These are phyloP conservation scores for Backusella macrospora DNA, from an alignment of 192 early-diverging fungal species.

Conservation along the genomic window DNA sequence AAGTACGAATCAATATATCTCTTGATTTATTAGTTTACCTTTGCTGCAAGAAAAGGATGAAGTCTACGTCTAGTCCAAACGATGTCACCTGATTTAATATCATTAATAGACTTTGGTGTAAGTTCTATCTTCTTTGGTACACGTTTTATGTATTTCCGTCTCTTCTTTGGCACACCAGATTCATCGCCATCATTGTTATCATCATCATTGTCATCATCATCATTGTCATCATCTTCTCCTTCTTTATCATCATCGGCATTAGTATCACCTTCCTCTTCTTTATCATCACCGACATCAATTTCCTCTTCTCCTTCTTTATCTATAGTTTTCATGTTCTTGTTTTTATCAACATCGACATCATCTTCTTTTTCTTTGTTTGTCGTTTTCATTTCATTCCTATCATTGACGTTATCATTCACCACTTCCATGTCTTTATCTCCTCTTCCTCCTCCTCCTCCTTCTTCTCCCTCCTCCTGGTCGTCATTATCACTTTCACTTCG, in stretches of 20 bases:
- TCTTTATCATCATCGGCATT: too few species aligned
- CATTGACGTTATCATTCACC: background rate
- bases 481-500: background rate
- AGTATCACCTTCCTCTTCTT: too few species aligned
- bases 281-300: background rate
- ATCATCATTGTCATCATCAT: background rate
- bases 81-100: slow-evolving; percentile 23
- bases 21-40: slow-evolving; percentile 31
- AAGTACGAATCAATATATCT: too few species aligned
- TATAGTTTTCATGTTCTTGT: background rate
- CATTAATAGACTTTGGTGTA: background rate
- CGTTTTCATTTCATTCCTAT: background rate
- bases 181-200: background rate
- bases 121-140: background rate
- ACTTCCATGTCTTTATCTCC: background rate
- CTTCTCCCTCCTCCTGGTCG: background rate
- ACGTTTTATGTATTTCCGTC: background rate
- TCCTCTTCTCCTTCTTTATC: background rate
- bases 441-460: background rate
- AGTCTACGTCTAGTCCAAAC: slow-evolving; percentile 57
- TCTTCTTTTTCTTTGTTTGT: background rate
- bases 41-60: slow-evolving; percentile 53
- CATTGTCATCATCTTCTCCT: background rate
- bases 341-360: background rate
- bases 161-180: background rate